Base-by-base conservation (phyloP, 768 basidiomycete genomes). In the Suillus paluster region DNA sequence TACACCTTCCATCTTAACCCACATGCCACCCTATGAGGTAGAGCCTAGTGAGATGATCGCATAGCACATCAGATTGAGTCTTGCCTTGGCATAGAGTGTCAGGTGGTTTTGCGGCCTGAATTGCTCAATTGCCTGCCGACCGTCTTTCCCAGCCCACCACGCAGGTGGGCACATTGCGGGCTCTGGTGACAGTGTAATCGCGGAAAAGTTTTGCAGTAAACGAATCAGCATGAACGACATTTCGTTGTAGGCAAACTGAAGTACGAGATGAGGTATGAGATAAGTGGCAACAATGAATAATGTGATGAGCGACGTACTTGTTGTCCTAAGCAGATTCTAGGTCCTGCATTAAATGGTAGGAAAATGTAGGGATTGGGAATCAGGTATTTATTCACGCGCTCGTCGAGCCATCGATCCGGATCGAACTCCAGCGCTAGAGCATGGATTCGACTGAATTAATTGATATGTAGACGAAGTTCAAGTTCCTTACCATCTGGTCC, bases 341-440 rank as follows among this genome's bases (percentile, higher is more conserved):
- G 79, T 5, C 80, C 78, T 0, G 79, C 78, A 33, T 80, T 80
- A 58, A 80, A 80, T 1, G 79, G 80, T 19, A 80, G 64, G 62
- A 81, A 81, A 61, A 78, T 77, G 62, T 68, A 81, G 0, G 79
- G 79, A 49, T 80, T 81, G 1, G 78, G 72, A 9, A 64, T 72
- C 11, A 81, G 65, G 59, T 78, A 74, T 62, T 69, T 73, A 38
- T 48, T 67, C 25, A 79, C 60, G 25, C 80, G 67, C 14, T 70
- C 71, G 41, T 80, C 79, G 12, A 80, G 67, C 71, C 79, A 80
- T 14, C 79, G 71, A 48, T 80, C 76, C 3, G 80, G 79, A 44
- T 81, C 79, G 54, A 80, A 80, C 27, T 68, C 65, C 21, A 68
- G 59, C 15, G 73, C 73, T 67, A 54, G 36, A 7, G 4, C 6